These are phyloP conservation scores for Rhipidocladum racemiflorum DNA, from an alignment of 176 grass and related monocot species.

Conservation along the genomic window DNA sequence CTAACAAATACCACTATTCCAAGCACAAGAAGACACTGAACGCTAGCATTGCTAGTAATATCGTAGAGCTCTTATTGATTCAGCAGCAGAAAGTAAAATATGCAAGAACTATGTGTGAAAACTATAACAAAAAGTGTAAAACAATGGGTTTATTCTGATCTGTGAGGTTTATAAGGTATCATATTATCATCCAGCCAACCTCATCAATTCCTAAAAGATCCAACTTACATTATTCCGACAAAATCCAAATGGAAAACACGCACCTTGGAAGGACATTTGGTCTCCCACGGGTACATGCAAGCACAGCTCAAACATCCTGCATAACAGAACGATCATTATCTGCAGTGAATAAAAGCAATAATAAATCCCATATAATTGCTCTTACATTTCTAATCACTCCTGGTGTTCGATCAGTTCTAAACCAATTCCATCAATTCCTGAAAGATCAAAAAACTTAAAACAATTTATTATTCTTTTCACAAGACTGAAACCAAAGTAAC, in stretches of 20 bases:
- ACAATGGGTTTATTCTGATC: too few species aligned
- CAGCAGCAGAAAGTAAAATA: too few species aligned
- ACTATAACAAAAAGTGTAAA: too few species aligned
- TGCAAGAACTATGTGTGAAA: too few species aligned
- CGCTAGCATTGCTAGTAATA: too few species aligned
- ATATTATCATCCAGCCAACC: too few species aligned
- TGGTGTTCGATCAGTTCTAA: constrained; percentile 72
- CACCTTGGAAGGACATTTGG: constrained; percentile 68
- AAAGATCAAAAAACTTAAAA: background rate
- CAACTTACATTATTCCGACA: background rate
- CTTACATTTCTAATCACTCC: constrained; percentile 67
- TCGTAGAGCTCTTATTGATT: too few species aligned
- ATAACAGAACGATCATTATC: background rate
- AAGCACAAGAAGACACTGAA: too few species aligned
- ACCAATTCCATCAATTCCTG: constrained; percentile 82
- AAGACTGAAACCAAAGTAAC: background rate
- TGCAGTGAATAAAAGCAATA: background rate
- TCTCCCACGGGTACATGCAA: constrained; percentile 83
- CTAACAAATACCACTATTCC: too few species aligned
- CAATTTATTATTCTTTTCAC: background rate
- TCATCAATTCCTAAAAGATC: too few species aligned
- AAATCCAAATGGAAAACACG: background rate
- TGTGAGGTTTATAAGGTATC: too few species aligned
- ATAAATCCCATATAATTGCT: background rate
- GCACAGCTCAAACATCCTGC: constrained; percentile 81